Conservation (phyloP, 805 yeast species). For the Saturnispora zaruensis region DNA sequence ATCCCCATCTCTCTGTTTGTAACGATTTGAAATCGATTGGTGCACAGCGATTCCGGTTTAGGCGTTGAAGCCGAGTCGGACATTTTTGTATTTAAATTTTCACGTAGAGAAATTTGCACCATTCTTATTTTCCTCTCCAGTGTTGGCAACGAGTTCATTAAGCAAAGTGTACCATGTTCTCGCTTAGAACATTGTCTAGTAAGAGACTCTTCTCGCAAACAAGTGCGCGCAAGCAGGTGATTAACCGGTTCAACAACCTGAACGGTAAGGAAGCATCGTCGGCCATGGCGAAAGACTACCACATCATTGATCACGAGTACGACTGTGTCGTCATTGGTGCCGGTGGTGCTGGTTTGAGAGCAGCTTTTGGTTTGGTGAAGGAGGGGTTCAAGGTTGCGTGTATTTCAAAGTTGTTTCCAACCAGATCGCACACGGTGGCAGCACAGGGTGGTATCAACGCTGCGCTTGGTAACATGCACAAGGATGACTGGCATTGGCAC, state of each 20-base stretch:
- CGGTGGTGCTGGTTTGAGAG: slow-evolving; percentile 98
- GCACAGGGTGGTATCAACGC: slow-evolving; percentile 99
- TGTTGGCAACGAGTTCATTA: not conserved
- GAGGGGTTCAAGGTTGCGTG: slow-evolving; percentile 98
- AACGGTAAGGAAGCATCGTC: slow-evolving; percentile 45
- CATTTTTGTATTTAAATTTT: slow-evolving; percentile 1
- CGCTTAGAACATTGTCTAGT: slow-evolving; percentile 12
- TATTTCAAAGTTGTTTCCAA: slow-evolving; percentile 92
- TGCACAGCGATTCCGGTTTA: slow-evolving; percentile 2
- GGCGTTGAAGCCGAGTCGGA: slow-evolving; percentile 1
- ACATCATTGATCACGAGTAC: slow-evolving; percentile 93
- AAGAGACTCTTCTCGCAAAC: slow-evolving; percentile 28
- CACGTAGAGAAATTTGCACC: slow-evolving; percentile 2
- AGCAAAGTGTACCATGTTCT: slow-evolving; percentile 2
- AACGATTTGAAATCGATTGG: slow-evolving; percentile 1
- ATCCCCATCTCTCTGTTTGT: not conserved
- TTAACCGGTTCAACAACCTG: slow-evolving; percentile 33
- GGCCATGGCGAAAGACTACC: slow-evolving; percentile 63
- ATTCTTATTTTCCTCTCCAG: not conserved
- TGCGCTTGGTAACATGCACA: slow-evolving; percentile 97
- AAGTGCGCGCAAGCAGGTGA: slow-evolving; percentile 22
- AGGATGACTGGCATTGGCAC: slow-evolving; percentile 99
- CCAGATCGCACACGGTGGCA: slow-evolving; percentile 97
- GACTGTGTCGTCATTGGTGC: slow-evolving; percentile 98
- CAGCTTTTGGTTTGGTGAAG: slow-evolving; percentile 95